phyloP scores from a whole-genome alignment of 108 stramenopile species.

The Cyclotella kingstonii region DNA sequence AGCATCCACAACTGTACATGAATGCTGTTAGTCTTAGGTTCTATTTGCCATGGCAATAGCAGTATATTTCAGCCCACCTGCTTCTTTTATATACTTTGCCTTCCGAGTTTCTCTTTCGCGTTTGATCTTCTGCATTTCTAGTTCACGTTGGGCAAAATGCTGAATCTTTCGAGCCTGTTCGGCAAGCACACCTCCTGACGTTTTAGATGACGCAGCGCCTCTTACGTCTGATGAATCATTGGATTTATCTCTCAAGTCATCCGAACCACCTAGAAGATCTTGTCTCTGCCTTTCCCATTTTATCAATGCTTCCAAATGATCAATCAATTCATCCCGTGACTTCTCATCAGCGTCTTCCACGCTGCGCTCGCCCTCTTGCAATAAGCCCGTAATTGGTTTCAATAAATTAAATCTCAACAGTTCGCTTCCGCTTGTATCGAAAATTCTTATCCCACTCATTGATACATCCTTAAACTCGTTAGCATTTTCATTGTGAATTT shows the following conservation, averaged over 20 bases:
- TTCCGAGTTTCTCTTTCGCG: conserved; percentile 74
- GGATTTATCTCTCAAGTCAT: conserved; percentile 20
- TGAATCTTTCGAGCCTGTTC: conserved; percentile 68
- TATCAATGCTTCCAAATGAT: conserved; percentile 59
- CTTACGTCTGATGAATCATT: conserved; percentile 21
- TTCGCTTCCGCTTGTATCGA: conserved; percentile 9
- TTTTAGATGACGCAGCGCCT: conserved; percentile 9
- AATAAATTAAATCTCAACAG: conserved; percentile 18
- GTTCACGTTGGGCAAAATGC: conserved; percentile 81
- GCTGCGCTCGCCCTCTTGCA: neutral
- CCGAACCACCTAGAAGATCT: conserved; percentile 19
- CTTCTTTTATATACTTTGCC: conserved; percentile 64
- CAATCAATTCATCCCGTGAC: conserved; percentile 34
- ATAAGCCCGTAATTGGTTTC: conserved; percentile 5
- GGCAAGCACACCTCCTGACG: conserved; percentile 17
- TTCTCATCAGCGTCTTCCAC: conserved; percentile 45
- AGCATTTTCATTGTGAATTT: conserved; percentile 2
- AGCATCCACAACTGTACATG: too few relatives aligned
- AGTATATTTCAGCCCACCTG: conserved; percentile 79
- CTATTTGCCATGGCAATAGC: conserved; percentile 84
- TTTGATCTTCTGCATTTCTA: conserved; percentile 70
- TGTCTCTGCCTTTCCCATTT: conserved; percentile 73
- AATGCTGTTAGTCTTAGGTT: conserved; percentile 13
- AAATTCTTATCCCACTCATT: conserved; percentile 6
- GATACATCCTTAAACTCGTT: too few relatives aligned